Base-by-base conservation (phyloP, 2,329 filamentous ascomycete genomes). In the Macroventuria anomochaeta region DNA sequence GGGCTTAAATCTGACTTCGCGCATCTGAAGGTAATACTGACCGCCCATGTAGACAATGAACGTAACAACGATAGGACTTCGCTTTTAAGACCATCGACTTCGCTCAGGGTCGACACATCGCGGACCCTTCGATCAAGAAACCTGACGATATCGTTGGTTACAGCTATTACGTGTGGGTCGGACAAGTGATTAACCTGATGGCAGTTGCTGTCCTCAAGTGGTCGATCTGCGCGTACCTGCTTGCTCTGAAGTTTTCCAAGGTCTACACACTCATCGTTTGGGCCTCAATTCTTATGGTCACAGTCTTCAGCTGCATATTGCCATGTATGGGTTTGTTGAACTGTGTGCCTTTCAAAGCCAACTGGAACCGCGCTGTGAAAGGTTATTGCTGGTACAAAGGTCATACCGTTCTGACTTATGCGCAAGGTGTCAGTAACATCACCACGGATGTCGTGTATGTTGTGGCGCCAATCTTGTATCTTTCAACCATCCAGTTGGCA, bases 141-240 rank as follows among this genome's bases (percentile, higher is more conserved):
- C 58, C 62, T 5, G 15, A 55, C 10, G 59, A 65, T 17, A 34
- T 68, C 7, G 5, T 53, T 3, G 10, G 52, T 2, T 69, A 69
- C 48, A 63, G 48, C 21, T 65, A 66, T 40, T 62, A 58, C 49
- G 37, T 66, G 6, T 69, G 53, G 54, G 47, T 67, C 23, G 56
- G 51, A 4, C 61, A 68, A 25, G 40, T 68, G 21, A 43, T 65
- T 46, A 71, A 70, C 36, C 38, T 69, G n/a, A 53, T 65, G n/a
- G 66, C 55, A 8, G 53, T 71, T 15, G 57, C 55, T 5, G 46
- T 65, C 8, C 53, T 71, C 15, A 67, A 69, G 33, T 59, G 48
- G 32, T 70, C 68, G 3, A 70, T 71, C 18, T 70, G 65, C 46
- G 58, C 62, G 8, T 71, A 67, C 36, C 57, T 70, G 5, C 40